These are phyloP conservation scores for Aspergillus sp. DNA, from an alignment of 2,329 filamentous ascomycete species.

Conservation along the genomic window DNA sequence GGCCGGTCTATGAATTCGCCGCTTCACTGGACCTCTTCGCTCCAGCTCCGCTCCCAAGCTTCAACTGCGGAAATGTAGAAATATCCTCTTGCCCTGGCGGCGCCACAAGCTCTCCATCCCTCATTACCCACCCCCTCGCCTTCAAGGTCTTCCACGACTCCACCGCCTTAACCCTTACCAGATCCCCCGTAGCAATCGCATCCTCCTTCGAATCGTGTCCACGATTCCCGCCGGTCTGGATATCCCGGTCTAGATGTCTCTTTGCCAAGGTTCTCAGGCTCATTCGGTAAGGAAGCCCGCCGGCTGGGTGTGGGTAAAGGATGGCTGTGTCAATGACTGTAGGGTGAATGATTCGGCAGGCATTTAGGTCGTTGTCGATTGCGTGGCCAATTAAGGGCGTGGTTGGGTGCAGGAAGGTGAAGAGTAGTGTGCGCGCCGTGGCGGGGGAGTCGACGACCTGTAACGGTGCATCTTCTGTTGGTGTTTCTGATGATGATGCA, in stretches of 20 bases:
- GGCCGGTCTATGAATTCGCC: background rate
- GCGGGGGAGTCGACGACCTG: slow-evolving; percentile 74
- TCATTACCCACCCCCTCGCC: slow-evolving; percentile 65
- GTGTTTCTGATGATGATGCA: slow-evolving; percentile 20
- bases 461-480: slow-evolving; percentile 47
- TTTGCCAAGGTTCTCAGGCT: slow-evolving; percentile 74
- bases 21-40: slow-evolving; percentile 22
- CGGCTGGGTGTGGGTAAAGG: slow-evolving; percentile 74
- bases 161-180: slow-evolving; percentile 71
- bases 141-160: slow-evolving; percentile 69
- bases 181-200: slow-evolving; percentile 80
- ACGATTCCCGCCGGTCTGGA: slow-evolving; percentile 66
- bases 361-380: slow-evolving; percentile 92
- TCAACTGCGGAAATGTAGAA: slow-evolving; percentile 9
- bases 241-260: slow-evolving; percentile 68
- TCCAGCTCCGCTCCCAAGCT: slow-evolving; percentile 24
- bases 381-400: slow-evolving; percentile 91
- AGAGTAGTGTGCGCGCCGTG: slow-evolving; percentile 73
- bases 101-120: slow-evolving; percentile 46
- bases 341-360: slow-evolving; percentile 78
- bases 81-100: slow-evolving; percentile 24
- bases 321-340: slow-evolving; percentile 82
- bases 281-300: slow-evolving; percentile 75
- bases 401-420: slow-evolving; percentile 69
- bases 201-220: slow-evolving; percentile 95